phyloP scores from a whole-genome alignment of 2,329 filamentous ascomycete genomes.

The Colletotrichum coccodes region DNA sequence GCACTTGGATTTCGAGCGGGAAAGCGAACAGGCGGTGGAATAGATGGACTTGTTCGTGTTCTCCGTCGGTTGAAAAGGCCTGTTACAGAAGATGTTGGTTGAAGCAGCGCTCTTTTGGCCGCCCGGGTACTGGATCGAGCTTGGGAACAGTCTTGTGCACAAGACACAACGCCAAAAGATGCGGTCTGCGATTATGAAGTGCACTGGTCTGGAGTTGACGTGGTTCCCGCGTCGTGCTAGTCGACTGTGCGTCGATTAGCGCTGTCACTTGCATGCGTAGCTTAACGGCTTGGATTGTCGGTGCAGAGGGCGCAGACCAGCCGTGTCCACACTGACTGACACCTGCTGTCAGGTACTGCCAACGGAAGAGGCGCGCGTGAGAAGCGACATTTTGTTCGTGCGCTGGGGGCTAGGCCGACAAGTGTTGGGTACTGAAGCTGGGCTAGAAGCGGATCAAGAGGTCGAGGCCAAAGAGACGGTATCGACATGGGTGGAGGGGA shows the following conservation, averaged over 20 bases:
- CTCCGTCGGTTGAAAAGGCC: not conserved
- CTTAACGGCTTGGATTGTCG: slow-evolving; percentile 24
- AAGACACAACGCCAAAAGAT: not conserved
- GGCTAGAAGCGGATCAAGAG: not conserved
- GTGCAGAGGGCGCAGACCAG: slow-evolving; percentile 17
- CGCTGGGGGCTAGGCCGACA: not conserved
- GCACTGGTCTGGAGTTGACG: slow-evolving; percentile 23
- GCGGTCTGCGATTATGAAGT: slow-evolving; percentile 9
- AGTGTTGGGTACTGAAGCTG: not conserved
- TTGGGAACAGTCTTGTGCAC: not conserved
- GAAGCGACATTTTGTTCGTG: not conserved
- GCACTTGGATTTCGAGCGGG: not conserved
- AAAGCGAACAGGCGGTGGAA: not conserved
- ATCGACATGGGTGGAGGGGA: not conserved
- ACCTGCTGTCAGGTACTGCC: slow-evolving; percentile 25
- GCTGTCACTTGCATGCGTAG: slow-evolving; percentile 30
- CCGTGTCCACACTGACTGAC: slow-evolving; percentile 13
- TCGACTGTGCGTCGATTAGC: slow-evolving; percentile 20
- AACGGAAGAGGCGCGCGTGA: not conserved
- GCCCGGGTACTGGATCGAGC: not conserved
- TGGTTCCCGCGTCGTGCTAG: slow-evolving; percentile 21
- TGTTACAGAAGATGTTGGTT: not conserved
- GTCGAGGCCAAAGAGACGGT: not conserved
- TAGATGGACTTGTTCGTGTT: not conserved
- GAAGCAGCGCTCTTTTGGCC: not conserved